Percentiles rank a stretch among this genome's conserved stretches.
Evolutionary conservation across 805 yeast genomes (phyloP).

Genomic region (Saturnispora silvae): DNA sequence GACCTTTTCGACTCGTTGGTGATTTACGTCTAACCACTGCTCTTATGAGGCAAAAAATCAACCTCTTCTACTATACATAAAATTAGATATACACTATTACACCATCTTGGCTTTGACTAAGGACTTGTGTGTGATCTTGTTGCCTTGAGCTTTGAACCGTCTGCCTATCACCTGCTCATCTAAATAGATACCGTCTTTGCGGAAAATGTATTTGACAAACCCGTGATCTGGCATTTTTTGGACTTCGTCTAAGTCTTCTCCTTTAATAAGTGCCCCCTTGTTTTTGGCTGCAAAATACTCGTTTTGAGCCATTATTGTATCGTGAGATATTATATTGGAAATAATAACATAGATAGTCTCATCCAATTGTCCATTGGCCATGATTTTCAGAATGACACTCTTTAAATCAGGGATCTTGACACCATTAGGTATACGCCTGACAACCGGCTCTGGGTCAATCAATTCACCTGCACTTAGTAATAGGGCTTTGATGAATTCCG

Average conservation of each 20-base stretch:
- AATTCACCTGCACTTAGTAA: slow-evolving; percentile 58
- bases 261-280: slow-evolving; percentile 26
- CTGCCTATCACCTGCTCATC: slow-evolving; percentile 26
- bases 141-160: slow-evolving; percentile 23
- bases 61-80: too few relatives aligned
- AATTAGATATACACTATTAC: too few relatives aligned
- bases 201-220: slow-evolving; percentile 7
- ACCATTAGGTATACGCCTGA: slow-evolving; percentile 51
- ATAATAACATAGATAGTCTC: slow-evolving; percentile 45
- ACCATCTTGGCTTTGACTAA: slow-evolving; percentile 18
- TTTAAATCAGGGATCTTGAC: slow-evolving; percentile 58
- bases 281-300: slow-evolving; percentile 22
- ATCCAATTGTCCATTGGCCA: slow-evolving; percentile 50
- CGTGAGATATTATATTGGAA: slow-evolving; percentile 41
- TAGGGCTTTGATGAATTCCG: slow-evolving; percentile 66
- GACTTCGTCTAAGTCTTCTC: slow-evolving; percentile 8
- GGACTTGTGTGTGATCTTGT: slow-evolving; percentile 26
- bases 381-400: slow-evolving; percentile 47
- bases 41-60: too few relatives aligned
- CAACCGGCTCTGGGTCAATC: slow-evolving; percentile 59
- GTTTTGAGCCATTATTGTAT: slow-evolving; percentile 32
- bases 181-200: slow-evolving; percentile 13
- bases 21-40: too few relatives aligned
- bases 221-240: slow-evolving; percentile 3
- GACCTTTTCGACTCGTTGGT: too few relatives aligned